Conservation (phyloP, 1,284 basidiomycete genomes). For the Dichomitus squalens region DNA sequence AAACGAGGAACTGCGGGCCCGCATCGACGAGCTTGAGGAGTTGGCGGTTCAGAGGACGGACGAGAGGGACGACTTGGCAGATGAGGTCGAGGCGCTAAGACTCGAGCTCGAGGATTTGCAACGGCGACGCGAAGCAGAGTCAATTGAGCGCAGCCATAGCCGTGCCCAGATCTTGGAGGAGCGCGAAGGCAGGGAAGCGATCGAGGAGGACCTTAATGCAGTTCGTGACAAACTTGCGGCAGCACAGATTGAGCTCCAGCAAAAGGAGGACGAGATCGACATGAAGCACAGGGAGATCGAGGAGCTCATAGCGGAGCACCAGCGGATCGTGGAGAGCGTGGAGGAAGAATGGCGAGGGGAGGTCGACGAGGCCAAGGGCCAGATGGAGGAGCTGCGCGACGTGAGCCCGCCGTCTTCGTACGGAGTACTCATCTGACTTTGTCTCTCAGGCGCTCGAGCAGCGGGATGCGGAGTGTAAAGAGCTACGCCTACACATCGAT, state of each 20-base stretch:
- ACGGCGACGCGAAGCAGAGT: conserved; percentile 60
- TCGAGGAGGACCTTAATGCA: conserved; percentile 74
- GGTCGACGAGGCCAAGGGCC: conserved; percentile 68
- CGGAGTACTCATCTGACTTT: conserved; percentile 1
- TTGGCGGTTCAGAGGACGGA: conserved; percentile 60
- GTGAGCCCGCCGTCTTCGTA: conserved; percentile 41
- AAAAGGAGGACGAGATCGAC: conserved; percentile 82
- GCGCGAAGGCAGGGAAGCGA: conserved; percentile 67
- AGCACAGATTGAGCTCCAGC: conserved; percentile 77
- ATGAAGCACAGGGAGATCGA: conserved; percentile 73
- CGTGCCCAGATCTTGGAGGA: conserved; percentile 70
- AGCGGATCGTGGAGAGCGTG: conserved; percentile 65
- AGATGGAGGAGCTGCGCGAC: conserved; percentile 77
- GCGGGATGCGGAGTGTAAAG: conserved; percentile 72
- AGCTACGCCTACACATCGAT: conserved; percentile 69
- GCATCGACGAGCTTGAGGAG: conserved; percentile 65
- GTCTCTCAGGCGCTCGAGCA: conserved; percentile 66
- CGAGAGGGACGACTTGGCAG: conserved; percentile 69
- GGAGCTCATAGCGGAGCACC: conserved; percentile 66
- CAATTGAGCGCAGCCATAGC: conserved; percentile 67
- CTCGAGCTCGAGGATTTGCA: conserved; percentile 73
- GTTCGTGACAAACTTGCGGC: conserved; percentile 77
- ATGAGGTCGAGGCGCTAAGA: conserved; percentile 62
- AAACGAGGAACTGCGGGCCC: conserved; percentile 60
- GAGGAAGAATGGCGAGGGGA: conserved; percentile 81